These are phyloP conservation scores for Amaranthus palmeri DNA, from an alignment of 148 eudicot species.

Conservation along the genomic window DNA sequence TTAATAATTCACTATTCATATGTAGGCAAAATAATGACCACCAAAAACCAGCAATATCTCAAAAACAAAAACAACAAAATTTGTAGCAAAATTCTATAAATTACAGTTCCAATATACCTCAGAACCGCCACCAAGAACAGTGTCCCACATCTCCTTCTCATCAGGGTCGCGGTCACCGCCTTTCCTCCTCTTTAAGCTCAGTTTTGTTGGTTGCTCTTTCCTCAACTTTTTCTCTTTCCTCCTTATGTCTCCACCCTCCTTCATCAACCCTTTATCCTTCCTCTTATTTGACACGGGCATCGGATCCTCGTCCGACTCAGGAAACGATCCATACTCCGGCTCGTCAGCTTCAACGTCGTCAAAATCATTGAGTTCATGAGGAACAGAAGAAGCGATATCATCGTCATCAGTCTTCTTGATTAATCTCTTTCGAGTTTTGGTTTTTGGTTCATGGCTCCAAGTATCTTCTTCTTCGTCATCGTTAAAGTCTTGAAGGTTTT, in stretches of 20 bases:
- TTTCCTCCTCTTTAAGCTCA: constrained; percentile 49
- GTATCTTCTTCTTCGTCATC: constrained; percentile 36
- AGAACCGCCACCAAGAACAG: constrained; percentile 79
- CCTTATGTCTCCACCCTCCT: constrained; percentile 28
- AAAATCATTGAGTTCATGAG: constrained; percentile 46
- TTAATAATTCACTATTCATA: too few relatives aligned
- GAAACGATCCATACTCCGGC: background rate
- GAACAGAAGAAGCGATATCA: constrained; percentile 10
- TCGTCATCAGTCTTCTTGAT: constrained; percentile 49
- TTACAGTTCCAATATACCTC: constrained; percentile 45
- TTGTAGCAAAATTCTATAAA: background rate
- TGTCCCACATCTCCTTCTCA: constrained; percentile 98
- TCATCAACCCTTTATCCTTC: constrained; percentile 46
- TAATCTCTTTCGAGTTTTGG: constrained; percentile 58
- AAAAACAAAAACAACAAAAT: background rate
- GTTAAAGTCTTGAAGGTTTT: constrained; percentile 31
- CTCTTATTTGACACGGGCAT: constrained; percentile 45
- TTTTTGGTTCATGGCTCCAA: constrained; percentile 40
- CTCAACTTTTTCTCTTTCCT: constrained; percentile 46
- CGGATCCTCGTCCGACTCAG: constrained; percentile 25
- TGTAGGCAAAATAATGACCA: background rate
- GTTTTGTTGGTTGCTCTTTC: constrained; percentile 37
- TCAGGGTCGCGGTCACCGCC: constrained; percentile 62
- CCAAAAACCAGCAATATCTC: background rate
- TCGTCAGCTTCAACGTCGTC: constrained; percentile 48